Base-by-base conservation (phyloP, 495 filamentous ascomycete genomes). In the Aspergillus coremiiformis region DNA sequence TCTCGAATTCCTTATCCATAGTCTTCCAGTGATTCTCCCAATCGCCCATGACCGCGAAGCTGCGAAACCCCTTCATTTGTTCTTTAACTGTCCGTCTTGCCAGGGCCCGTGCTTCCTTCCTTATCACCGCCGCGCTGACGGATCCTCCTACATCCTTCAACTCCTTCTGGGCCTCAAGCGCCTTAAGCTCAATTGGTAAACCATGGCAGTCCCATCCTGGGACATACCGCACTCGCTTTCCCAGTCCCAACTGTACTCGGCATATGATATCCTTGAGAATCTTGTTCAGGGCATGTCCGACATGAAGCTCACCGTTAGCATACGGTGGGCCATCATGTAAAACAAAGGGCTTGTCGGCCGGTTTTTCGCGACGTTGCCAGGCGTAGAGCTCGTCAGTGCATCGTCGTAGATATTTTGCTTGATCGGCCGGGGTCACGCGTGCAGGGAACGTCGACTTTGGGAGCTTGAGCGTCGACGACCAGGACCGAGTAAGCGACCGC, bases 131-230 rank as follows among this genome's bases (percentile, higher is more conserved):
- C 8, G 68, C 52, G 10, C 55, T 58, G 44, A 69, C 57, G 0
- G 65, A 52, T 23, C 60, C 63, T 41, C 55, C 44, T 12, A 15
- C 20, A 3, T 60, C 47, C 2, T 50, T 60, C 7, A 54, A 11
- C 7, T 69, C 53, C 32, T 70, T 73, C 39, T 75, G 67, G 41
- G 68, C 67, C 60, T 87, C 86, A 30, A 98, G 79, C n/a, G 92
- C 93, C 67, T 96, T 96, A 35, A 97, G 74, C 75, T 99, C 93
- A 69, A 99, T 99, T 7, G 93, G 93, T 47, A 99, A 76, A 5
- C 93, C 93, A 73, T 99, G 93, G 60, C 93, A 99, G 67, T 99
- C 93, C 94, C 94, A 99, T 26, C 93, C 94, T 4, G 93, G 93
- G 4, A 92, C 75, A 65, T 92, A 99, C n/a, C 83, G 77, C 27